These are phyloP conservation scores for Metarhizium rileyi DNA, from an alignment of 2,329 filamentous ascomycete species.

Conservation along the genomic window DNA sequence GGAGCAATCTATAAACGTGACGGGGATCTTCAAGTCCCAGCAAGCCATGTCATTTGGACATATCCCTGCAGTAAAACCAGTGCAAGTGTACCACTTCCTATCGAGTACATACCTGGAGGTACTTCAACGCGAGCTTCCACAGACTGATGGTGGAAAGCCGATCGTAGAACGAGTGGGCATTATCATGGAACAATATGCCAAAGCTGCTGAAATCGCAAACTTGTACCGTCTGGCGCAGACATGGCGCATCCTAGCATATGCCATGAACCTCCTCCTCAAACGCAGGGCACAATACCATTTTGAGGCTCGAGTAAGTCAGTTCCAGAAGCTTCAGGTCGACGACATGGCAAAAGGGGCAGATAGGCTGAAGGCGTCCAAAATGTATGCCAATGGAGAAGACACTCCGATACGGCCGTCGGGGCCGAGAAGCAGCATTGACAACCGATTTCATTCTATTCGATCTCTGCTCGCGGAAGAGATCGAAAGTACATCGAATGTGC, in stretches of 20 bases:
- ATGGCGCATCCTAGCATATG: conserved; percentile 51
- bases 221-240: conserved; percentile 54
- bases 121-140: conserved; percentile 39
- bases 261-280: conserved; percentile 42
- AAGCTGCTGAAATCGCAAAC: conserved; percentile 44
- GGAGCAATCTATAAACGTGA: conserved; percentile 48
- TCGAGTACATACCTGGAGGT: conserved; percentile 46
- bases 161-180: conserved; percentile 37
- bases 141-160: conserved; percentile 21
- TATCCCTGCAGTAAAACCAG: conserved; percentile 41
- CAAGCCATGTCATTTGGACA: conserved; percentile 55
- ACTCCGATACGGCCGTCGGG: conserved; percentile 25
- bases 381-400: conserved; percentile 24
- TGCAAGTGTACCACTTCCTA: conserved; percentile 45
- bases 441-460: conserved; percentile 23
- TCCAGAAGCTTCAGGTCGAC: conserved; percentile 24
- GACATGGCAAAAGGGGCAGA: conserved; percentile 17
- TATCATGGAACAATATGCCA: conserved; percentile 48
- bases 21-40: conserved; percentile 47
- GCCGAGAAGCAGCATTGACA: conserved; percentile 19
- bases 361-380: conserved; percentile 17
- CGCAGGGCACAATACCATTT: conserved; percentile 49
- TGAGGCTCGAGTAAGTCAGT: conserved; percentile 34
- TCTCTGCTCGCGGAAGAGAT: conserved; percentile 46
- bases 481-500: conserved; percentile 53